phyloP scores from a whole-genome alignment of 345 rosid genomes.

The Citrus mangshanensis region DNA sequence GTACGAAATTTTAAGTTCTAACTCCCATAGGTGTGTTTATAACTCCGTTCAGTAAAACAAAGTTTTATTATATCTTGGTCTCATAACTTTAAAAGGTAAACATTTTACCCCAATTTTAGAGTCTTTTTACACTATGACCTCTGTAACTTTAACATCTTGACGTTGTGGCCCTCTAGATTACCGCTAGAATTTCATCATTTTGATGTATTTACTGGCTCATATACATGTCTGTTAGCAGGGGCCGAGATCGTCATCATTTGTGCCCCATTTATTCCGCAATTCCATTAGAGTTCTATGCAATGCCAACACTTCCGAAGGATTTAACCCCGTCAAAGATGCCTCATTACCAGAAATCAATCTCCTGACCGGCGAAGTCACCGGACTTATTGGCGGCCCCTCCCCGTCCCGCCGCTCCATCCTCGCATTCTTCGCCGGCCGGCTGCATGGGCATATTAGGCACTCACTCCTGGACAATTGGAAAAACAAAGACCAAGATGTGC shows the following conservation, averaged over 20 bases:
- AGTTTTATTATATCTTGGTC: too few relatives aligned
- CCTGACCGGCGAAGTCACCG: conserved; percentile 46
- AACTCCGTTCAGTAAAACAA: too few relatives aligned
- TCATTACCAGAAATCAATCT: conserved; percentile 71
- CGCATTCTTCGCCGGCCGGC: conserved; percentile 69
- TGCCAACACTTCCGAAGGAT: conserved; percentile 76
- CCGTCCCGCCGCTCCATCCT: conserved; percentile 43
- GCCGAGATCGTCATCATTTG: conserved; percentile 56
- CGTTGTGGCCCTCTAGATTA: neutral
- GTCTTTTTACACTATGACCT: neutral
- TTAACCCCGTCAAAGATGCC: conserved; percentile 69
- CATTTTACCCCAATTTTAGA: neutral
- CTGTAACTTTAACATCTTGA: neutral
- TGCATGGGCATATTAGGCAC: conserved; percentile 63
- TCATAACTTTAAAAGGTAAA: too few relatives aligned
- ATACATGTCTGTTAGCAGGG: conserved; percentile 35
- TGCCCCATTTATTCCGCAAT: conserved; percentile 49
- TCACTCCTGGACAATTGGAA: conserved; percentile 59
- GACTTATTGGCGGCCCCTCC: conserved; percentile 44
- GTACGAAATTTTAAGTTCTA: too few relatives aligned
- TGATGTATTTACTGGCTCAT: neutral
- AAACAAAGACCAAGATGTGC: conserved; percentile 51
- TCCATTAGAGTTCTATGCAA: conserved; percentile 80
- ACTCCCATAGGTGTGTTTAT: too few relatives aligned
- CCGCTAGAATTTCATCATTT: neutral